Evolutionary conservation across 2,329 filamentous ascomycete species (phyloP).

Genomic region (Westerdykella ornata): DNA sequence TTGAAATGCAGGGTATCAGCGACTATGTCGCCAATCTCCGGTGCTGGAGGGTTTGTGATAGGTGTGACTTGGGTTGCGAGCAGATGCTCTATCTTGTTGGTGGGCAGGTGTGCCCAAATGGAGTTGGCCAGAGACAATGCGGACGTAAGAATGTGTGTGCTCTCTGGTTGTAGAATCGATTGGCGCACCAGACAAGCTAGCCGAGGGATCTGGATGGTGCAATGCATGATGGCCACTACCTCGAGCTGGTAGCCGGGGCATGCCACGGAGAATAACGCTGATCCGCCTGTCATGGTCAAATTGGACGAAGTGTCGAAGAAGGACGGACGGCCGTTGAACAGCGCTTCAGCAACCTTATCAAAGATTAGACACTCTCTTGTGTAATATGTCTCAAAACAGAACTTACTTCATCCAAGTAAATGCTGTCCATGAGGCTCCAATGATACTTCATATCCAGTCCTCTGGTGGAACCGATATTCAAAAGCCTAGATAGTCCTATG

Average conservation of each 20-base stretch:
- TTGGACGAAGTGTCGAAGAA: slow-evolving; percentile 27
- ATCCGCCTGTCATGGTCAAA: slow-evolving; percentile 14
- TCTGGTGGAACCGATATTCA: slow-evolving; percentile 17
- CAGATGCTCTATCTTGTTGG: slow-evolving; percentile 12
- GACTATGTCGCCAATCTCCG: slow-evolving; percentile 17
- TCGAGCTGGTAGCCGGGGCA: not conserved
- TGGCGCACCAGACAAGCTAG: slow-evolving; percentile 17
- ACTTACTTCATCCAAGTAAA: slow-evolving; percentile 31
- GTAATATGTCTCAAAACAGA: not conserved
- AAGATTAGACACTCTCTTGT: too few species aligned
- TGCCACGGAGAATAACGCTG: too few species aligned
- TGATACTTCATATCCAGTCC: slow-evolving; percentile 23
- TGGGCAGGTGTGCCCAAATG: slow-evolving; percentile 16
- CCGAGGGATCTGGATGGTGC: slow-evolving; percentile 24
- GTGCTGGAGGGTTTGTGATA: slow-evolving; percentile 6
- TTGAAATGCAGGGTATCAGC: slow-evolving; percentile 16
- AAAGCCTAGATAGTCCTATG: slow-evolving; percentile 21
- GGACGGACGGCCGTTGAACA: slow-evolving; percentile 21
- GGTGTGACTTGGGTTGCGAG: slow-evolving; percentile 12
- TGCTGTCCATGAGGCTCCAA: slow-evolving; percentile 29
- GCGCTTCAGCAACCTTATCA: slow-evolving; percentile 24
- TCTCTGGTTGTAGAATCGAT: slow-evolving; percentile 12
- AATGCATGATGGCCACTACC: slow-evolving; percentile 26
- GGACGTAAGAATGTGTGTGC: slow-evolving; percentile 13
- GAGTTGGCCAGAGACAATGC: slow-evolving; percentile 20